phyloP scores from a whole-genome alignment of 805 yeast genomes.

The Zygosaccharomyces rouxii region DNA sequence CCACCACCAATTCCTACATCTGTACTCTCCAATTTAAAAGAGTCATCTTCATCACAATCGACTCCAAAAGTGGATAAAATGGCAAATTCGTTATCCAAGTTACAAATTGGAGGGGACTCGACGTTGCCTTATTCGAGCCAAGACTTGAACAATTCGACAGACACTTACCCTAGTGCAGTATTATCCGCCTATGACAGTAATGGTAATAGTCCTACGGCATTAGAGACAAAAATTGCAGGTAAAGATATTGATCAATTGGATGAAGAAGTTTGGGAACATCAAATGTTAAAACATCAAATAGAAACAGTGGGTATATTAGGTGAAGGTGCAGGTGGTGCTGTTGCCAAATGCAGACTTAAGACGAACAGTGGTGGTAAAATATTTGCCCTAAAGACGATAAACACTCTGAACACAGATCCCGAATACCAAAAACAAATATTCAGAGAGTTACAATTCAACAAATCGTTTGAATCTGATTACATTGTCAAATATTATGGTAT shows the following conservation, averaged over 20 bases:
- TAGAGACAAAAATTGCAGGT: conserved; percentile 1
- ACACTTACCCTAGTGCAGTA: conserved; percentile 26
- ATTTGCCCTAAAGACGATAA: conserved; percentile 71
- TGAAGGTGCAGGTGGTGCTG: conserved; percentile 94
- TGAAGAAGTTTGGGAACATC: conserved; percentile 69
- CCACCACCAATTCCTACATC: conserved; percentile 30
- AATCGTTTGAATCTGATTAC: conserved; percentile 72
- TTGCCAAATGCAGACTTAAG: conserved; percentile 66
- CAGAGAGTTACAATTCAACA: conserved; percentile 84
- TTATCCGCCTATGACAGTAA: conserved; percentile 24
- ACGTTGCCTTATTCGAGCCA: conserved; percentile 12
- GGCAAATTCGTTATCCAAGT: conserved; percentile 10
- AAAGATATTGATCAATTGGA: conserved; percentile 53
- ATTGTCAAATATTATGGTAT: conserved; percentile 94
- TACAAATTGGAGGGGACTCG: conserved; percentile 2
- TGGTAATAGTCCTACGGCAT: conserved; percentile 14
- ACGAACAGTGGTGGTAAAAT: conserved; percentile 46
- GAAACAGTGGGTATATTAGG: conserved; percentile 71
- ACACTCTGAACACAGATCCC: conserved; percentile 53
- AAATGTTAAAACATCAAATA: conserved; percentile 51
- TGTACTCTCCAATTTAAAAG: conserved; percentile 5
- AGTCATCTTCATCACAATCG: neutral
- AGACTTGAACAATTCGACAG: conserved; percentile 19
- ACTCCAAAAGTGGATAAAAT: conserved; percentile 3
- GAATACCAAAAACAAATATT: conserved; percentile 86